Percentiles rank a stretch among this genome's conserved stretches.
Conservation (phyloP, 2,329 filamentous ascomycete genomes). For the Stagonosporopsis rhizophila region DNA sequence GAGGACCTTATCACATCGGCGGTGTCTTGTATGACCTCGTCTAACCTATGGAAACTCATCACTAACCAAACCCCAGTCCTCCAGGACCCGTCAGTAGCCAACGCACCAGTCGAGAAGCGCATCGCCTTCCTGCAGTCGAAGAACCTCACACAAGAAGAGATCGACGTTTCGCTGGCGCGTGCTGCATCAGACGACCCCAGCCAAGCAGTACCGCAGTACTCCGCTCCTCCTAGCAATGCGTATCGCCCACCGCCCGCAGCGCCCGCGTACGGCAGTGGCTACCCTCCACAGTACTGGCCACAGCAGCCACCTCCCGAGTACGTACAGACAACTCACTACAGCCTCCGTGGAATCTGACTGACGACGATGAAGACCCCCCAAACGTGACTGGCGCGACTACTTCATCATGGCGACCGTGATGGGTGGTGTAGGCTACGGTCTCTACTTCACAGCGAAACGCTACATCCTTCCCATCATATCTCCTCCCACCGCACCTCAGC, state of each 20-base stretch:
- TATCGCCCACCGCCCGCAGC: constrained; percentile 57
- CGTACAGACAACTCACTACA: constrained; percentile 18
- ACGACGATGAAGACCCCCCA: constrained; percentile 60
- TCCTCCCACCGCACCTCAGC: constrained; percentile 89
- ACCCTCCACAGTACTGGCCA: constrained; percentile 60
- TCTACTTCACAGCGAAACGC: constrained; percentile 85
- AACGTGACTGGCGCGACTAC: constrained; percentile 96
- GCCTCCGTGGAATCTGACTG: constrained; percentile 14
- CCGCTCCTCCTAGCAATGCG: constrained; percentile 47
- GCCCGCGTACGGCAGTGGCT: constrained; percentile 59
- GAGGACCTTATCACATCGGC: constrained; percentile 91
- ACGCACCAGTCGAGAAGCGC: constrained; percentile 89
- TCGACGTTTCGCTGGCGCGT: constrained; percentile 82
- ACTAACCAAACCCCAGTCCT: constrained; percentile 68
- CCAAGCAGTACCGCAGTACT: constrained; percentile 58
- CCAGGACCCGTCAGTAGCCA: constrained; percentile 89
- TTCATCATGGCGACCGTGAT: constrained; percentile 99
- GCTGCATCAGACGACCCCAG: constrained; percentile 63
- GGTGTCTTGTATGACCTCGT: constrained; percentile 58
- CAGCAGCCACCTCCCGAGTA: constrained; percentile 63
- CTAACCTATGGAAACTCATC: neutral
- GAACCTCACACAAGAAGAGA: constrained; percentile 95
- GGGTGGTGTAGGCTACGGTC: constrained; percentile 84
- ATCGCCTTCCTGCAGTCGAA: constrained; percentile 94
- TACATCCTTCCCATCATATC: constrained; percentile 91